Evolutionary conservation across 2,329 filamentous ascomycete genomes (phyloP).

Genomic region (Colletotrichum euphorbiae): DNA sequence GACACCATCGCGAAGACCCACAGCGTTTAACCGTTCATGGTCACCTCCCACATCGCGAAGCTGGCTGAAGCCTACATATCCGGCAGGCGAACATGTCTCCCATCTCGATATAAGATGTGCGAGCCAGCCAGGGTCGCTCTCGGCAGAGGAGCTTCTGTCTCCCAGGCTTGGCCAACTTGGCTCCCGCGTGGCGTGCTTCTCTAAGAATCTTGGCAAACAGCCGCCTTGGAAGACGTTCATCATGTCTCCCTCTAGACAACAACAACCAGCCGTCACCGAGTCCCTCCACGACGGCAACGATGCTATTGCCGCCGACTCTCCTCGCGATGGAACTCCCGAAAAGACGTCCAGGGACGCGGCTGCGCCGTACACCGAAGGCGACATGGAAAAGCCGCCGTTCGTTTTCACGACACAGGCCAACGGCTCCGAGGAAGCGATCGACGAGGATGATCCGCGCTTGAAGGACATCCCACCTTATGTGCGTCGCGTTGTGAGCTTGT

Average conservation of each 20-base stretch:
- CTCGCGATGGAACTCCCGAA: slow-evolving; percentile 9
- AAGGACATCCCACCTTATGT: slow-evolving; percentile 62
- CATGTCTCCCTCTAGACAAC: slow-evolving; percentile 21
- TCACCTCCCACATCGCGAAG: slow-evolving; percentile 2
- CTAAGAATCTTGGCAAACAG: slow-evolving; percentile 33
- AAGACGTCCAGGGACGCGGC: slow-evolving; percentile 24
- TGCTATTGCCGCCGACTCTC: slow-evolving; percentile 20
- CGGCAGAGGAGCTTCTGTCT: slow-evolving; percentile 6
- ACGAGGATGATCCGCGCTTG: slow-evolving; percentile 62
- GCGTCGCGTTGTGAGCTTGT: slow-evolving; percentile 30
- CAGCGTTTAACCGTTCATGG: not conserved
- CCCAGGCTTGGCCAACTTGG: slow-evolving; percentile 34
- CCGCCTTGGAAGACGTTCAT: slow-evolving; percentile 13
- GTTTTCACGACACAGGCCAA: slow-evolving; percentile 41
- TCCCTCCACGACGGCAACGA: slow-evolving; percentile 7
- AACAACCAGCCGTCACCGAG: slow-evolving; percentile 3
- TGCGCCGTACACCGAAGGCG: slow-evolving; percentile 41
- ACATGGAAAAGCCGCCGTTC: slow-evolving; percentile 42
- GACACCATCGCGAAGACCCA: slow-evolving; percentile 33
- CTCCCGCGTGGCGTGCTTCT: slow-evolving; percentile 22
- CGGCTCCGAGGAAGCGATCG: slow-evolving; percentile 46
- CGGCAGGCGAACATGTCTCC: not conserved
- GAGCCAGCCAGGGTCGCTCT: not conserved
- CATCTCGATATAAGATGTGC: slow-evolving; percentile 21
- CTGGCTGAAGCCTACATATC: not conserved